Conservation (phyloP, 139 green algal genomes). For the Helicosporidium sp. region DNA sequence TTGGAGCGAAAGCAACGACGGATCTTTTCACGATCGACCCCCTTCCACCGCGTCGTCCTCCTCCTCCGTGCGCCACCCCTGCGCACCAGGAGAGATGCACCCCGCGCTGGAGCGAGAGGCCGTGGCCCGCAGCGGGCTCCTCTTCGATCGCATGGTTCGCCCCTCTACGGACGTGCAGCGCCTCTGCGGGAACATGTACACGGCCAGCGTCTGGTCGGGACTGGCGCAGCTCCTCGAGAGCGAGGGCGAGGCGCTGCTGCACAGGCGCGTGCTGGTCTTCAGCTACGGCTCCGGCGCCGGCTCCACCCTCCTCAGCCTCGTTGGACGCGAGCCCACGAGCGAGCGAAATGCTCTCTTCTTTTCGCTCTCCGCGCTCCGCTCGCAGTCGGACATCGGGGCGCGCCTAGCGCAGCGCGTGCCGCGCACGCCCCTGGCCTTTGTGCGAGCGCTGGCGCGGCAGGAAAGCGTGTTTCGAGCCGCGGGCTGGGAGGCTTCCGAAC, state of each 20-base stretch:
- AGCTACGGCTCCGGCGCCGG: slow-evolving; percentile 51
- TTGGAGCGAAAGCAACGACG: no score
- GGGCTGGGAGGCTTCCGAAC: background rate
- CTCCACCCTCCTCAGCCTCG: slow-evolving; percentile 33
- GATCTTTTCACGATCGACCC: no score
- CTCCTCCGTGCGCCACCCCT: slow-evolving; percentile 8
- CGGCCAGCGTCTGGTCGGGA: slow-evolving; percentile 16
- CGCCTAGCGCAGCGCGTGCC: slow-evolving; percentile 1
- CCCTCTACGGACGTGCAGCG: slow-evolving; percentile 18
- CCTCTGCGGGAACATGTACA: slow-evolving; percentile 61
- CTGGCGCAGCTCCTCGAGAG: slow-evolving; percentile 26
- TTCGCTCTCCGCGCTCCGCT: slow-evolving; percentile 2
- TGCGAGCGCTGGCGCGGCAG: slow-evolving; percentile 6
- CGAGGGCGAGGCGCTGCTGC: slow-evolving; percentile 17
- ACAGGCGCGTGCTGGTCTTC: slow-evolving; percentile 46
- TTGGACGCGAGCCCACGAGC: slow-evolving; percentile 4
- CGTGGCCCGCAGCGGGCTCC: slow-evolving; percentile 1
- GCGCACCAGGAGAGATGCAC: slow-evolving; percentile 8
- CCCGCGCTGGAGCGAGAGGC: slow-evolving; percentile 7
- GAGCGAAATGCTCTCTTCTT: no score
- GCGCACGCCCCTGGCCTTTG: background rate
- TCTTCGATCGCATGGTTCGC: slow-evolving; percentile 25
- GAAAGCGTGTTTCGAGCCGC: background rate
- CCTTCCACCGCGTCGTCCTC: background rate
- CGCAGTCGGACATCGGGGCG: background rate